phyloP scores from a whole-genome alignment of 2,329 filamentous ascomycete genomes.

The Aspergillus eucalypticola region DNA sequence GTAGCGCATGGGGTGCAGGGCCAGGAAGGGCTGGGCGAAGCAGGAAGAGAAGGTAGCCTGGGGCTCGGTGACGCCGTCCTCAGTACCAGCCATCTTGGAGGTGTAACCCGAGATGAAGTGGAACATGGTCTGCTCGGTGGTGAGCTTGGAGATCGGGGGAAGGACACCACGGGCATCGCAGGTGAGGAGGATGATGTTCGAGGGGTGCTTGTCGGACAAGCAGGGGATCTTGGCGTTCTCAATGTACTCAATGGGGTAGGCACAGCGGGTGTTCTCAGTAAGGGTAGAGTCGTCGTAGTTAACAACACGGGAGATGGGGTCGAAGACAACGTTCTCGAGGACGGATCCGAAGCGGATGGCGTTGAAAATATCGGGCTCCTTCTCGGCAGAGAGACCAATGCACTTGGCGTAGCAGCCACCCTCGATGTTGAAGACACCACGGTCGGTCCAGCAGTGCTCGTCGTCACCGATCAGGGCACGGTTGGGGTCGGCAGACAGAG shows the following conservation, averaged over 20 bases:
- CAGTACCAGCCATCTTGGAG: constrained; percentile 99
- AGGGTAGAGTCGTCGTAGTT: constrained; percentile 95
- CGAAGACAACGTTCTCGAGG: constrained; percentile 97
- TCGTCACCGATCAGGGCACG: constrained; percentile 96
- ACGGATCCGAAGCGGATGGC: constrained; percentile 97
- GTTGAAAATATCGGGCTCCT: constrained; percentile 96
- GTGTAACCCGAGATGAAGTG: constrained; percentile 99
- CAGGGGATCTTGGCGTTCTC: constrained; percentile 98
- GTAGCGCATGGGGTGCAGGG: constrained; percentile 98
- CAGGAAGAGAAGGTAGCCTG: constrained; percentile 99
- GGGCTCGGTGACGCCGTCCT: constrained; percentile 94
- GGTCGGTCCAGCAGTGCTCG: constrained; percentile 99
- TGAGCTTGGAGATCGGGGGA: constrained; percentile 95
- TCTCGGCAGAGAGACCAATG: constrained; percentile 94
- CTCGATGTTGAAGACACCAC: constrained; percentile 98
- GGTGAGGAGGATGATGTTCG: constrained; percentile 96
- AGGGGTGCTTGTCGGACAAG: constrained; percentile 80
- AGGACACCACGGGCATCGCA: constrained; percentile 97
- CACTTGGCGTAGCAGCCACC: constrained; percentile 99
- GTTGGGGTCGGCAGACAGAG: constrained; percentile 94
- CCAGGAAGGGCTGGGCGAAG: constrained; percentile 98
- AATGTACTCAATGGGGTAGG: constrained; percentile 99
- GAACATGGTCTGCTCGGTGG: constrained; percentile 97
- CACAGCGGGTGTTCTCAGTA: constrained; percentile 97
- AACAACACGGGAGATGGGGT: constrained; percentile 82